Evolutionary conservation across 2,329 filamentous ascomycete species (phyloP).

Genomic region (Xylaria sp.): DNA sequence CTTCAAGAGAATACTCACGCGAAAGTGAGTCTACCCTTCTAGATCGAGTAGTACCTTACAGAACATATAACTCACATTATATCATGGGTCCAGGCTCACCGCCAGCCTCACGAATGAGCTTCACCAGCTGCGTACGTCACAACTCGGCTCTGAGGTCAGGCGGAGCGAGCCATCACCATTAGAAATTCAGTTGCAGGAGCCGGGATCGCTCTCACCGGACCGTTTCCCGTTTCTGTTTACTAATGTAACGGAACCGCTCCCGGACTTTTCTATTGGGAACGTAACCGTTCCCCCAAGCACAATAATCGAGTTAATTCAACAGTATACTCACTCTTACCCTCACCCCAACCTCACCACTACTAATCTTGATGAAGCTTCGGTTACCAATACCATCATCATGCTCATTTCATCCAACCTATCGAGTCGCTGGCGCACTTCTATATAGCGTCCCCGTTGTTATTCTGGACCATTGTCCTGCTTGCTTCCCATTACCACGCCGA

Average conservation of each 20-base stretch:
- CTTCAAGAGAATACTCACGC: constrained; percentile 36
- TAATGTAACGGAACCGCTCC: constrained; percentile 19
- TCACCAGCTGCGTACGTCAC: constrained; percentile 33
- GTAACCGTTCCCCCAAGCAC: constrained; percentile 17
- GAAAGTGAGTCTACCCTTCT: constrained; percentile 26
- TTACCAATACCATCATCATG: constrained; percentile 24
- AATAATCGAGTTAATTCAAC: constrained; percentile 32
- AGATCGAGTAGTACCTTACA: background rate
- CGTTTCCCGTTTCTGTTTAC: constrained; percentile 23
- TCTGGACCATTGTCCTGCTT: constrained; percentile 36
- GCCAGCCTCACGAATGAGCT: constrained; percentile 33
- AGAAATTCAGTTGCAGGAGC: constrained; percentile 14
- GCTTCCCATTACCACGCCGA: constrained; percentile 25
- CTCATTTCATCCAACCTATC: constrained; percentile 30
- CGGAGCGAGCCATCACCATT: background rate
- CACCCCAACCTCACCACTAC: constrained; percentile 8
- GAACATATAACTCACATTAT: constrained; percentile 9
- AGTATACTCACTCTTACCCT: constrained; percentile 24
- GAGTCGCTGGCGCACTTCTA: constrained; percentile 20
- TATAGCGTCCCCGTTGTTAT: constrained; percentile 26
- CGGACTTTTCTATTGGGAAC: constrained; percentile 23
- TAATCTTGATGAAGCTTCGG: constrained; percentile 32
- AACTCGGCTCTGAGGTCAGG: constrained; percentile 2
- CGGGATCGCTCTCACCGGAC: background rate
- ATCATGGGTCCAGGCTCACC: constrained; percentile 22